These are phyloP conservation scores for Calonectria pseudoreteaudii DNA, from an alignment of 2,329 filamentous ascomycete species.

Conservation along the genomic window DNA sequence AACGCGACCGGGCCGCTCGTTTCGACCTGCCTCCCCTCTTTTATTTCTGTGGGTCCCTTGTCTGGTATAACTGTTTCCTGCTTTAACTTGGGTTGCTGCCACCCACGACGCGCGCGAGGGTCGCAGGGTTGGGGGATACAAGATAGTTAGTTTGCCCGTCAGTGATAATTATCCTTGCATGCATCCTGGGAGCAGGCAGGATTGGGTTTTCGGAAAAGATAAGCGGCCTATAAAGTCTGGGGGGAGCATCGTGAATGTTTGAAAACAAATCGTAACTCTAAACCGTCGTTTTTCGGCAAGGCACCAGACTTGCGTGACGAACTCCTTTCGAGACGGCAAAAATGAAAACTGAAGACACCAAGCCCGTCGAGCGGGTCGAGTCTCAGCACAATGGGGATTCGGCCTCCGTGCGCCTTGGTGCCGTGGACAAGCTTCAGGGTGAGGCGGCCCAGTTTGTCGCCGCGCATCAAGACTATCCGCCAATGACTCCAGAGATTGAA, in stretches of 20 bases:
- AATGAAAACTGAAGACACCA: not conserved
- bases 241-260: not conserved
- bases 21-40: conserved; percentile 7
- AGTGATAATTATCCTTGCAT: not conserved
- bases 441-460: conserved; percentile 25
- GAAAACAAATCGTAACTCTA: not conserved
- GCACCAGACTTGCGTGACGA: not conserved
- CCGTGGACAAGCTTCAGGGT: conserved; percentile 8
- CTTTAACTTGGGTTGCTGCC: not conserved
- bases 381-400: conserved; percentile 15
- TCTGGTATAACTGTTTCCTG: not conserved
- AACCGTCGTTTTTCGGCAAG: not conserved
- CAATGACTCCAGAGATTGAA: conserved; percentile 33
- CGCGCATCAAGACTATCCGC: conserved; percentile 22
- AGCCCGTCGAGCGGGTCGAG: not conserved
- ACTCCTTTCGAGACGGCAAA: not conserved
- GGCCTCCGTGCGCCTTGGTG: not conserved
- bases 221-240: not conserved
- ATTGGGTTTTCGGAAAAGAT: not conserved
- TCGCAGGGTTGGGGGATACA: not conserved
- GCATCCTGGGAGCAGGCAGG: not conserved
- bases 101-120: not conserved
- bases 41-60: not conserved
- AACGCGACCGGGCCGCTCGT: not conserved
- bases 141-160: not conserved